Percentiles rank a stretch among this genome's conserved stretches.
These are phyloP conservation scores for Rhododendron griersonianum DNA, from an alignment of 148 eudicot genomes.

Conservation along the genomic window DNA sequence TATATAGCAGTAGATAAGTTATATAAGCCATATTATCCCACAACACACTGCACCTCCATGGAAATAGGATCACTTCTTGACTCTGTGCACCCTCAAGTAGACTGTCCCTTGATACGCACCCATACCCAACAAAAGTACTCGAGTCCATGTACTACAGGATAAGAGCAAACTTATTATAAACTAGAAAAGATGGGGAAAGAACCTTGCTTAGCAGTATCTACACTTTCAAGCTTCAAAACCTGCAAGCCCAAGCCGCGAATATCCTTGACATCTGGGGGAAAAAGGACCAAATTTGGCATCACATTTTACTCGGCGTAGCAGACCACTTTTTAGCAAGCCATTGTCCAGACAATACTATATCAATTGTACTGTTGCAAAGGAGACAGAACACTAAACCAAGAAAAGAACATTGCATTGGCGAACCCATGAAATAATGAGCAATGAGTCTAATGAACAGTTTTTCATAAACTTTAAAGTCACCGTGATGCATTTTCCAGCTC, in stretches of 20 bases:
- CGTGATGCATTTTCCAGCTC: background rate
- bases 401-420: background rate
- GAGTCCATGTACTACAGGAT: too few relatives aligned
- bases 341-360: background rate
- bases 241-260: conserved; percentile 94
- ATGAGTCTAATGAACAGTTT: background rate
- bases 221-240: conserved; percentile 72
- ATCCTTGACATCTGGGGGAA: conserved; percentile 64
- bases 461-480: background rate
- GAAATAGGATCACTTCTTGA: background rate
- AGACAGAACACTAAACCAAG: background rate
- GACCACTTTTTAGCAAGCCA: conserved; percentile 1
- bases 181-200: background rate
- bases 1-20: background rate
- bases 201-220: conserved; percentile 64
- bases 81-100: background rate
- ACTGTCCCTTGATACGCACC: background rate
- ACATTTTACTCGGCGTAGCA: background rate
- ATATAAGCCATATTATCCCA: background rate
- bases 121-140: too few relatives aligned
- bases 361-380: background rate
- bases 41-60: background rate
- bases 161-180: background rate
- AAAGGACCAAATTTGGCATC: conserved; percentile 8
- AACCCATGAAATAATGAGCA: background rate